Base-by-base conservation (phyloP, 1,284 basidiomycete species). In the Apiotrichum gracile region DNA sequence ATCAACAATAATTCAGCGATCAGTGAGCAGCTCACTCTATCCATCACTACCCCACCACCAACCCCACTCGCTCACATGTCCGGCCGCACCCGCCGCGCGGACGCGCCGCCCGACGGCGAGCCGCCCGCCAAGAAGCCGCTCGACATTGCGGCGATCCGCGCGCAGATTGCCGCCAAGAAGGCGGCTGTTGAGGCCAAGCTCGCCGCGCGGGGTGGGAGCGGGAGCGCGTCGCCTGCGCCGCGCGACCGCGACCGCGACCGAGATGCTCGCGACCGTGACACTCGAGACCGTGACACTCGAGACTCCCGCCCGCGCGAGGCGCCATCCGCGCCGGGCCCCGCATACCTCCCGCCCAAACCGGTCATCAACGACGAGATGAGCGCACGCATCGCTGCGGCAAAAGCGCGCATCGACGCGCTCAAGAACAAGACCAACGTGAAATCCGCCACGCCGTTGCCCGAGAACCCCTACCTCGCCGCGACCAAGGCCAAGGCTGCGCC, bases 131-230 rank as follows among this genome's bases (percentile, higher is more conserved):
- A 61, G 46, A 61, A 61, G 46, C 50, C 52, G 31, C 37, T 57
- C 14, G 55, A 60, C 50, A 47, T 60, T 24, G 48, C 39, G 40
- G 60, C 72, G 42, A 74, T 76, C 48, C 64, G 70, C 52, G 89
- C 89, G 12, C 88, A 91, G 74, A 84, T 93, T 52, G 81, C 86
- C 21, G 88, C 89, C 13, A 88, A 88, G 70, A 81, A 89, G 51
- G 88, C 88, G 13, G 83, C 83, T 7, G 85, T 91, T 79, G 85
- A 83, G 69, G 72, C 71, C 4, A 81, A 76, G 42, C 76, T 77
- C 12, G 69, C 78, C 63, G 72, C 19, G 62, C 31, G 58, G 62
- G 3, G 61, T 73, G 24, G 78, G 73, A 33, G 43, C 4, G 58
- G 52, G 26, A 67, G 61, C 19, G 56, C 59, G 16, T 61, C 61